Evolutionary conservation across 331 rosid species (phyloP).

Genomic region (Quercus tomentella): DNA sequence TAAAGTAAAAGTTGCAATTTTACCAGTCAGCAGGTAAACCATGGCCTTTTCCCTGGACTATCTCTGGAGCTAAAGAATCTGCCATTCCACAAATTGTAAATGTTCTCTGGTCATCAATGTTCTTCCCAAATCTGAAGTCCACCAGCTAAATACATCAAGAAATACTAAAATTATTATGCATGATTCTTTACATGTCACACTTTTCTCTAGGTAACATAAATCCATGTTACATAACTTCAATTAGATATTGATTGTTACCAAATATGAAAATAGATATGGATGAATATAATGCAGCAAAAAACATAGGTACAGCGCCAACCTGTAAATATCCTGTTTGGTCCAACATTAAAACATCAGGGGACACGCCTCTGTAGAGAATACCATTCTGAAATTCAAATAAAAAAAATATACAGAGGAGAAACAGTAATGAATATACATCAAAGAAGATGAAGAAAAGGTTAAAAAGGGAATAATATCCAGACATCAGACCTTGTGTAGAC

Average conservation of each 20-base stretch:
- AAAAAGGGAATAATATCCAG: slow-evolving; percentile 1
- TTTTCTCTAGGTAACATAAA: background rate
- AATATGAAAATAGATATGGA: background rate
- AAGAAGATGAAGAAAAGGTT: slow-evolving; percentile 1
- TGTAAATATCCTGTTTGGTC: slow-evolving; percentile 78
- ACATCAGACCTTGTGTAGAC: slow-evolving; percentile 75
- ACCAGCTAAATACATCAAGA: slow-evolving; percentile 56
- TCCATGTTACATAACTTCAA: background rate
- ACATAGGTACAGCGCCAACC: slow-evolving; percentile 33
- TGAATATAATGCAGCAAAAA: slow-evolving; percentile 5
- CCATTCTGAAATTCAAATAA: slow-evolving; percentile 71
- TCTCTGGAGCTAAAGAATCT: slow-evolving; percentile 87
- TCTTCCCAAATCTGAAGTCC: slow-evolving; percentile 90
- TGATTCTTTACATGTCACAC: background rate
- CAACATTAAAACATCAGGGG: slow-evolving; percentile 81
- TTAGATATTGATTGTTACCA: slow-evolving; percentile 2
- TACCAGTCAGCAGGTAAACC: slow-evolving; percentile 95
- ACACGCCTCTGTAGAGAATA: slow-evolving; percentile 93
- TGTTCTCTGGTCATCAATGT: slow-evolving; percentile 68
- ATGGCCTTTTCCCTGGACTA: slow-evolving; percentile 96
- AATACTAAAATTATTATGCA: slow-evolving; percentile 6
- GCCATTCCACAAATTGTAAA: slow-evolving; percentile 87
- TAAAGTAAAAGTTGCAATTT: slow-evolving; percentile 22
- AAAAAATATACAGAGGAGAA: slow-evolving; percentile 13
- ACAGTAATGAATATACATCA: background rate